These are phyloP conservation scores for Daphne laureola DNA, from an alignment of 441 rosid genomes.

Conservation along the genomic window DNA sequence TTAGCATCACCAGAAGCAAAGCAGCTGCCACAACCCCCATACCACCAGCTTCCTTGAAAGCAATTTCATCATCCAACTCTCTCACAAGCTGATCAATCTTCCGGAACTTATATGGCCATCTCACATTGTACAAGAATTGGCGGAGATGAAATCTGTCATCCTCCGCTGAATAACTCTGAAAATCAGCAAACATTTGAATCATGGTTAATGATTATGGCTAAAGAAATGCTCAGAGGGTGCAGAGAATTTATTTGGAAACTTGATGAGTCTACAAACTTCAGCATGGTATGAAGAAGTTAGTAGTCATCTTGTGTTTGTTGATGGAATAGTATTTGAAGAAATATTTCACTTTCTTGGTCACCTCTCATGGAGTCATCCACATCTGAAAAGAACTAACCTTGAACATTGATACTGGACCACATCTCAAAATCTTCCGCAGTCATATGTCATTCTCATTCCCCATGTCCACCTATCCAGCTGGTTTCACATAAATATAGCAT, in stretches of 20 bases:
- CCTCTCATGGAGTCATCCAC: constrained; percentile 88
- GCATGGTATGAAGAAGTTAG: constrained; percentile 93
- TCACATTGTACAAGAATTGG: constrained; percentile 75
- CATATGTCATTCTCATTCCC: constrained; percentile 99
- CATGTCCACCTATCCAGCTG: constrained; percentile 99
- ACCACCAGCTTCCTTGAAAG: constrained; percentile 23
- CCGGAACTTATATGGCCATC: constrained; percentile 81
- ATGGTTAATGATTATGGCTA: neutral
- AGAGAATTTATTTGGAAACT: neutral
- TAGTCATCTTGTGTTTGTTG: constrained; percentile 89
- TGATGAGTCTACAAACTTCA: constrained; percentile 40
- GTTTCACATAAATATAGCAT: constrained; percentile 14
- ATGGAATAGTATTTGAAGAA: constrained; percentile 91
- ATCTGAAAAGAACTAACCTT: constrained; percentile 20
- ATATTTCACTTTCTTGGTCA: constrained; percentile 82
- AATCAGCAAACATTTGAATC: neutral
- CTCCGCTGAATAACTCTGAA: constrained; percentile 91
- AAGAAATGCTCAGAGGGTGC: neutral
- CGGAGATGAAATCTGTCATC: constrained; percentile 86
- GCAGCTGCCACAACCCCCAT: constrained; percentile 72
- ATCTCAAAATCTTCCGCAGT: constrained; percentile 78
- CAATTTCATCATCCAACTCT: constrained; percentile 41
- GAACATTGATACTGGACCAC: constrained; percentile 97
- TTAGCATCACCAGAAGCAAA: constrained; percentile 66
- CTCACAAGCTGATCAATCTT: constrained; percentile 79